These are phyloP conservation scores for Vaccinium myrtillus DNA, from an alignment of 148 eudicot species.

Conservation along the genomic window DNA sequence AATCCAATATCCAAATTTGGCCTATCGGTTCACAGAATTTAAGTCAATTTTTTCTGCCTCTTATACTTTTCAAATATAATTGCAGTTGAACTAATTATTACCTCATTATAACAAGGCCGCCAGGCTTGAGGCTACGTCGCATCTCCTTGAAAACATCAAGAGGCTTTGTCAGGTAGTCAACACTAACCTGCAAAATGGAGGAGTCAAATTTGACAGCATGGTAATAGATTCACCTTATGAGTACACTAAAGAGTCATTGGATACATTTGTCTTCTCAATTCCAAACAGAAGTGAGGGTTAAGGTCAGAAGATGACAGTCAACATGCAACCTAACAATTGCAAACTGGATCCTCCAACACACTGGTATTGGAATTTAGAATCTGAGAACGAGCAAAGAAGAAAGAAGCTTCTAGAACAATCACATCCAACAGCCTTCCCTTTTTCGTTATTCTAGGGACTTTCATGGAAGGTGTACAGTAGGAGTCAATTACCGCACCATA, in stretches of 20 bases:
- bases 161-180: slow-evolving; percentile 91
- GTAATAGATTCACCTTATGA: background rate
- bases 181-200: slow-evolving; percentile 69
- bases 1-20: background rate
- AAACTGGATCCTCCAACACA: background rate
- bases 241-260: background rate
- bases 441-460: background rate
- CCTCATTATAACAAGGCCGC: slow-evolving; percentile 95
- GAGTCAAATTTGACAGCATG: slow-evolving; percentile 7
- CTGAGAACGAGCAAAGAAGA: background rate
- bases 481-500: background rate
- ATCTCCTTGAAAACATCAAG: slow-evolving; percentile 92
- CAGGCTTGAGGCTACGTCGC: slow-evolving; percentile 79
- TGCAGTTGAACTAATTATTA: slow-evolving; percentile 28
- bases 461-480: background rate
- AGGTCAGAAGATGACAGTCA: background rate
- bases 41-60: background rate
- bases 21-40: background rate
- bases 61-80: background rate
- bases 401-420: background rate
- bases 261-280: background rate
- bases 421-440: background rate
- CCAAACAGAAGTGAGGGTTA: background rate
- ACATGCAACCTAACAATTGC: background rate
- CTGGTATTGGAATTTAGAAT: background rate